These are phyloP conservation scores for Talaromyces sp. DNA, from an alignment of 2,329 filamentous ascomycete species.

Conservation along the genomic window DNA sequence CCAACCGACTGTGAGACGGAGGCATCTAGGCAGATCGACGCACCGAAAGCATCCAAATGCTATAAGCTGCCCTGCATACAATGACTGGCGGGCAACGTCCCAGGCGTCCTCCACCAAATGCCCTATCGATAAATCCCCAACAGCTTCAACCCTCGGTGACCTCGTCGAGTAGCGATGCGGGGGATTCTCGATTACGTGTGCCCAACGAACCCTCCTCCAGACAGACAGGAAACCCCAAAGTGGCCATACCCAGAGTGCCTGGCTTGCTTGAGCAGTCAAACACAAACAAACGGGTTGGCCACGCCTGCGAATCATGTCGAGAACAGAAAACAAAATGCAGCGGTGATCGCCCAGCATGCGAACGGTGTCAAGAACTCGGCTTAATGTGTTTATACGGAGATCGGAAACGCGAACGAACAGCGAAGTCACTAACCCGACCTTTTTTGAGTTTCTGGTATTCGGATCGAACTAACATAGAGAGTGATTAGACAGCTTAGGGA, in stretches of 20 bases:
- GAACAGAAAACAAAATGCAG: constrained; percentile 45
- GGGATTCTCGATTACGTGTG: constrained; percentile 7
- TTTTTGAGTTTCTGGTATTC: background rate
- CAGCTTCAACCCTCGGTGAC: background rate
- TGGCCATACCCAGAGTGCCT: constrained; percentile 11
- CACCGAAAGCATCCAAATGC: background rate
- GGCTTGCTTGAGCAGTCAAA: constrained; percentile 6
- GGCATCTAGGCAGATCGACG: constrained; percentile 1
- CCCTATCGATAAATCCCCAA: constrained; percentile 1
- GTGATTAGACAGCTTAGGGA: constrained; percentile 33
- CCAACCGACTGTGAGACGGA: constrained; percentile 2
- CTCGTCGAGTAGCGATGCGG: constrained; percentile 4
- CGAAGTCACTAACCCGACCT: constrained; percentile 30
- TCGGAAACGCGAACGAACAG: constrained; percentile 40
- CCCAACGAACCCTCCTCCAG: constrained; percentile 2
- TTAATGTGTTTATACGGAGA: constrained; percentile 40
- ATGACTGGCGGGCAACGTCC: constrained; percentile 11
- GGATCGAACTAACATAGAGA: constrained; percentile 9
- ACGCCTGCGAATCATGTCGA: constrained; percentile 43
- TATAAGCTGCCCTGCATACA: background rate
- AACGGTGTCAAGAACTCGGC: constrained; percentile 39
- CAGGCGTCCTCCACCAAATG: constrained; percentile 7
- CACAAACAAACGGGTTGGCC: constrained; percentile 25
- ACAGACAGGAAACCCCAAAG: constrained; percentile 6
- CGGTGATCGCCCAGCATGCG: constrained; percentile 39